These are phyloP conservation scores for Candida pseudoglaebosa DNA, from an alignment of 805 yeast species.

Conservation along the genomic window DNA sequence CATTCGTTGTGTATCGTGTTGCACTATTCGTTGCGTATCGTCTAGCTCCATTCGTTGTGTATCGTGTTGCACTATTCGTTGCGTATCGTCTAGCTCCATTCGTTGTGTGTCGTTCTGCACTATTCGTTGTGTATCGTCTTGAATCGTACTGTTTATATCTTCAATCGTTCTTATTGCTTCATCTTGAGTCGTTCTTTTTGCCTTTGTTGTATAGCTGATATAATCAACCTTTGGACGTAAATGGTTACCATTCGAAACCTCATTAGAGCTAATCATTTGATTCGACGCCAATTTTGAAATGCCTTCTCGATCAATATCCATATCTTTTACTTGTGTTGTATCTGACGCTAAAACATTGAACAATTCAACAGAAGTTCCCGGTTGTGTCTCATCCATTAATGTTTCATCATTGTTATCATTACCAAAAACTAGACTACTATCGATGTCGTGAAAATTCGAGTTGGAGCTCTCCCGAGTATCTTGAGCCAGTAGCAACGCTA, in stretches of 20 bases:
- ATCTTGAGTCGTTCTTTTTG: background rate
- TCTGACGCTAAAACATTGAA: background rate
- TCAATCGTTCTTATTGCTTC: background rate
- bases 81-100: conserved; percentile 1
- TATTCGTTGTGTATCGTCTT: background rate
- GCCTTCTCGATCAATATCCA: background rate
- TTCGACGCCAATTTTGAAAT: background rate
- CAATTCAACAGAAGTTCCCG: background rate
- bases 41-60: conserved; percentile 18
- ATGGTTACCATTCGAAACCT: background rate
- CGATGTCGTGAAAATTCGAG: conserved; percentile 4
- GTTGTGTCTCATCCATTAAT: background rate
- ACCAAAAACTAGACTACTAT: conserved; percentile 31
- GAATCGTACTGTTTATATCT: background rate
- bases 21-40: no score
- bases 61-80: conserved; percentile 6
- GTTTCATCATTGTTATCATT: conserved; percentile 9
- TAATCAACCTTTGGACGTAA: no score
- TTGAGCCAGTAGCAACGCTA: conserved; percentile 1
- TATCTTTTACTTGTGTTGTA: background rate
- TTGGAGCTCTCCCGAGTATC: background rate
- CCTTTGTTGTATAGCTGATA: no score
- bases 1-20: no score
- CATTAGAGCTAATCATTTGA: background rate
- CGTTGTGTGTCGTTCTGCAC: background rate